A percentile compares a stretch with the other conserved stretches of the same genome.
These are phyloP conservation scores for Xylaria sp. DNA, from an alignment of 2,329 filamentous ascomycete species.

Conservation along the genomic window DNA sequence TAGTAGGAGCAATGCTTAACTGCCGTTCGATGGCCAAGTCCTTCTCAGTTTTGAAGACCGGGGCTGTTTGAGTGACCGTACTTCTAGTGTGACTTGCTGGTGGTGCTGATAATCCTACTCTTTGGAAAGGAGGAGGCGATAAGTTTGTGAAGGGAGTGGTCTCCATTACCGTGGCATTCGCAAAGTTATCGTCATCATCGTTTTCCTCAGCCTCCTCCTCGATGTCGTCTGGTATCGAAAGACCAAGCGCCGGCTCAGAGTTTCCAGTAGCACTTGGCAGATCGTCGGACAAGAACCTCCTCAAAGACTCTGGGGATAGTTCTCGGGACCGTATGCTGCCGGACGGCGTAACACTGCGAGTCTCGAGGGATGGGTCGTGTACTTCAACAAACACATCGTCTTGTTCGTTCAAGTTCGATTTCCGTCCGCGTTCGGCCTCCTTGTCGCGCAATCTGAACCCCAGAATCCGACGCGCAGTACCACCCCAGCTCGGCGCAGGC, in stretches of 20 bases:
- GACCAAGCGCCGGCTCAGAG: slow-evolving; percentile 50
- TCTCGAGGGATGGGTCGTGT: slow-evolving; percentile 47
- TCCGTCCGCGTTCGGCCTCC: slow-evolving; percentile 51
- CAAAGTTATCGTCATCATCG: slow-evolving; percentile 73
- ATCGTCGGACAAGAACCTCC: slow-evolving; percentile 63
- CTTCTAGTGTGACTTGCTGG: slow-evolving; percentile 41
- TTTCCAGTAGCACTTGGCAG: slow-evolving; percentile 47
- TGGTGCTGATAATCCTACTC: slow-evolving; percentile 51
- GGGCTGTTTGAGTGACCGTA: slow-evolving; percentile 34
- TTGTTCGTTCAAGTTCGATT: slow-evolving; percentile 40
- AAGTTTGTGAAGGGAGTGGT: slow-evolving; percentile 58
- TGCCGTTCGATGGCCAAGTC: slow-evolving; percentile 27
- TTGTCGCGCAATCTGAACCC: slow-evolving; percentile 54
- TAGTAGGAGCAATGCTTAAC: slow-evolving; percentile 20
- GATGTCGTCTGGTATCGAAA: slow-evolving; percentile 60
- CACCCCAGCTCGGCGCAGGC: slow-evolving; percentile 60
- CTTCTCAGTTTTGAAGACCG: slow-evolving; percentile 32
- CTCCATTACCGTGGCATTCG: slow-evolving; percentile 62
- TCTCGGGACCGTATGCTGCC: slow-evolving; percentile 61
- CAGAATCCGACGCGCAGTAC: slow-evolving; percentile 61
- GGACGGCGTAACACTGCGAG: slow-evolving; percentile 51
- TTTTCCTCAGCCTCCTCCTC: slow-evolving; percentile 63
- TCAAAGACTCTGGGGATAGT: slow-evolving; percentile 66
- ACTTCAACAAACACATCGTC: slow-evolving; percentile 47
- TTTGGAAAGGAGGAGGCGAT: slow-evolving; percentile 64